phyloP scores from a whole-genome alignment of 2,329 filamentous ascomycete genomes.

The Fusarium sulawesiense region DNA sequence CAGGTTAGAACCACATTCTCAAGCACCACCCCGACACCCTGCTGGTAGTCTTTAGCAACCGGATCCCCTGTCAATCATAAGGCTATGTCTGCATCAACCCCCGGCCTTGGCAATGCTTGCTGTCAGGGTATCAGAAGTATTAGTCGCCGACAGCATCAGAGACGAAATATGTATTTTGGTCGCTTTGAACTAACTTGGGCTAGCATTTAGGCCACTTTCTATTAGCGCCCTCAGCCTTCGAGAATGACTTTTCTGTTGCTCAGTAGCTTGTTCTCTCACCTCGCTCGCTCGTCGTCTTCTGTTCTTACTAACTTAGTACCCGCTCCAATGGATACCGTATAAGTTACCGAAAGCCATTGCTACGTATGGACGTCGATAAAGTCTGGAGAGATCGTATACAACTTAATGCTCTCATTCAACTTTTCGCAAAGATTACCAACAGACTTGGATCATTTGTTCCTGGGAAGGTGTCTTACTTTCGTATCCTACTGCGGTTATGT shows the following conservation, averaged over 20 bases:
- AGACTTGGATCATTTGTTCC: neutral
- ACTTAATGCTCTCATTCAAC: neutral
- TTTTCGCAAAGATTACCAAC: neutral
- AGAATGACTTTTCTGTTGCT: neutral
- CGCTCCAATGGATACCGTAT: neutral
- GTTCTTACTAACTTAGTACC: neutral
- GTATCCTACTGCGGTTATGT: conserved; percentile 9
- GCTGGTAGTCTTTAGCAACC: conserved; percentile 37
- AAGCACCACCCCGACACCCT: neutral
- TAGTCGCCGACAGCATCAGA: neutral
- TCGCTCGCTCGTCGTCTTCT: conserved; percentile 9
- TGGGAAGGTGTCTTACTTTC: neutral
- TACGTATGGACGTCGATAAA: neutral
- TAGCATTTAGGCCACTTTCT: neutral
- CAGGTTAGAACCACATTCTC: conserved; percentile 9
- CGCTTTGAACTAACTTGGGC: neutral
- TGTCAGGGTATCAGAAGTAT: neutral
- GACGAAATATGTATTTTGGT: neutral
- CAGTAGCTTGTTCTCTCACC: conserved; percentile 28
- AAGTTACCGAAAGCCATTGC: neutral
- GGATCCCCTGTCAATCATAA: conserved; percentile 38
- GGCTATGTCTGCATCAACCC: conserved; percentile 40
- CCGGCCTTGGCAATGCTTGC: conserved; percentile 39
- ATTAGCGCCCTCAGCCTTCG: neutral
- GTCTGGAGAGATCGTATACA: neutral